phyloP scores from a whole-genome alignment of 2,329 filamentous ascomycete genomes.

The Fusarium cicatricum region DNA sequence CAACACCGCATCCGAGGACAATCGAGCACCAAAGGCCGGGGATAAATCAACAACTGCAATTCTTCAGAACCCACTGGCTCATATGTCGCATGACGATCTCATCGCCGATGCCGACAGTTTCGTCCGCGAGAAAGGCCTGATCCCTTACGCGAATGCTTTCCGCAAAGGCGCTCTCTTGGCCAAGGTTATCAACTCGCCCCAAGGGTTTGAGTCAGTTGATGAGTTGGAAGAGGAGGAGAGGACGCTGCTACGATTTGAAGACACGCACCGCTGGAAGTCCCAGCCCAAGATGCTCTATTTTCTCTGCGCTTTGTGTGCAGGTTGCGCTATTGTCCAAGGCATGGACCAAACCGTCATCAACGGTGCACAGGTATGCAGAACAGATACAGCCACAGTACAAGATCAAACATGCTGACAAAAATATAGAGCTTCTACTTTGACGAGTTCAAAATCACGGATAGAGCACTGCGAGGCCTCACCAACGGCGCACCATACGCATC shows the following conservation, averaged over 20 bases:
- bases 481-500: conserved; percentile 65
- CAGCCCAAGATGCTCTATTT: conserved; percentile 54
- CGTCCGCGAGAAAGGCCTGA: conserved; percentile 49
- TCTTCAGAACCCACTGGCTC: conserved; percentile 34
- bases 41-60: conserved; percentile 10
- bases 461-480: conserved; percentile 56
- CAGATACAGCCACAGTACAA: not conserved
- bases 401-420: conserved; percentile 3
- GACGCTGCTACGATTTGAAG: conserved; percentile 47
- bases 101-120: conserved; percentile 30
- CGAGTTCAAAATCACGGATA: conserved; percentile 46
- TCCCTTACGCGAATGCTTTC: conserved; percentile 53
- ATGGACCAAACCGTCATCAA: conserved; percentile 72
- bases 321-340: conserved; percentile 63
- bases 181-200: conserved; percentile 38
- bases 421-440: conserved; percentile 47
- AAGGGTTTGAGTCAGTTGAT: conserved; percentile 38
- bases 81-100: conserved; percentile 28
- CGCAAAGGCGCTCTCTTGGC: conserved; percentile 49
- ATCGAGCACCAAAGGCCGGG: not conserved
- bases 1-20: not conserved
- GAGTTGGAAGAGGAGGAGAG: conserved; percentile 50
- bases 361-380: conserved; percentile 53
- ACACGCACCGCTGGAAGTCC: conserved; percentile 64
- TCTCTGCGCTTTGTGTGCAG: conserved; percentile 60